Evolutionary conservation across 306 rosid genomes (phyloP).

Genomic region (Vicia faba): DNA sequence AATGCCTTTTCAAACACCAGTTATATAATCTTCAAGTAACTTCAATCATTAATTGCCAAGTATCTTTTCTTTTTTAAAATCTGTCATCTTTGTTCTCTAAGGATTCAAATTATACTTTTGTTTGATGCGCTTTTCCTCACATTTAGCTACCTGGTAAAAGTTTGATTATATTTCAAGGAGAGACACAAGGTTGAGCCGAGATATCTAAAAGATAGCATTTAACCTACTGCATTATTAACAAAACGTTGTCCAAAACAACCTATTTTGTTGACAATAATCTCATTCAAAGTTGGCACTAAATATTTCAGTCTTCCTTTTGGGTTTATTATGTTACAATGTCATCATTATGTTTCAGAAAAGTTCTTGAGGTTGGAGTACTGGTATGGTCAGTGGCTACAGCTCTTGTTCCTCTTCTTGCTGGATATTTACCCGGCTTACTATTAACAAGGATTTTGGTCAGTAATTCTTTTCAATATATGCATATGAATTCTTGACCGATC

Average conservation of each 20-base stretch:
- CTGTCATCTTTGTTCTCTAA: constrained; percentile 18
- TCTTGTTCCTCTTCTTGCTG: constrained; percentile 84
- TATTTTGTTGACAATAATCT: constrained; percentile 20
- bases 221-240: constrained; percentile 14
- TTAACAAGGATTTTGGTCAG: constrained; percentile 83
- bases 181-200: too few species aligned
- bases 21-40: neutral
- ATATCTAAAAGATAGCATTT: neutral
- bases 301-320: constrained; percentile 2
- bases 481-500: constrained; percentile 18
- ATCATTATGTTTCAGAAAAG: constrained; percentile 62
- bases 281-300: constrained; percentile 17
- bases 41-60: constrained; percentile 1
- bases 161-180: too few species aligned
- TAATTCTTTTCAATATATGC: constrained; percentile 4
- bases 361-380: constrained; percentile 80
- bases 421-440: constrained; percentile 82
- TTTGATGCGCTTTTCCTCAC: neutral
- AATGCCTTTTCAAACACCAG: neutral
- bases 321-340: constrained; percentile 29
- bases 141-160: neutral
- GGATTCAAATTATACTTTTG: neutral
- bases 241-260: constrained; percentile 8
- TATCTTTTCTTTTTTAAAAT: neutral
- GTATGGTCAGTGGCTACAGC: constrained; percentile 90